Evolutionary conservation across 2,329 filamentous ascomycete genomes (phyloP), one percentile per base, ranked within the genome.

Genomic region (Ascochyta viciae-villosae): DNA sequence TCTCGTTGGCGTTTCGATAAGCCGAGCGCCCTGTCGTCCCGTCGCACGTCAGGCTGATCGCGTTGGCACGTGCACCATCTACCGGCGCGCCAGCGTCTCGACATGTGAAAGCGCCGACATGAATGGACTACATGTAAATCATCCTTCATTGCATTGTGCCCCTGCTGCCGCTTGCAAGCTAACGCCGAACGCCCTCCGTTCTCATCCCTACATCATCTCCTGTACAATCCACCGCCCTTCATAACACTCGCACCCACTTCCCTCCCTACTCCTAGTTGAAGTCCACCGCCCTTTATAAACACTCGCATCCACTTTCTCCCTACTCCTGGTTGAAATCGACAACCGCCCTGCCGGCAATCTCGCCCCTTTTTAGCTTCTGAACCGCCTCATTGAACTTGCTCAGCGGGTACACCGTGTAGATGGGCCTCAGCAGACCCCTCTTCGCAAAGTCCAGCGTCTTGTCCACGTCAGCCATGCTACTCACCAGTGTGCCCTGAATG

Each of bases 291-390:
- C 19, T 19, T 19, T n/a, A 3, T 6, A 29, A 9, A 24, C 15
- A 7, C 16, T 16, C n/a, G 6, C 15, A 19, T 2, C 15, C 15
- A 12, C 13, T 6, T 12, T 29, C 26, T 24, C 26, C 33, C 55
- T 72, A 75, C 39, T 72, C 70, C 46, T 62, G 59, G 26, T 84
- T 82, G 61, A 85, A 85, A 62, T 84, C 80, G 19, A 85, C 76
- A 12, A 85, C 82, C 39, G 82, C 78, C 16, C 82, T 71, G 1
- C 83, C 83, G 7, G 82, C 80, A 40, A 85, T 77, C 62, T 85
- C 75, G 0, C 82, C 82, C 35, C 73, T 74, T 50, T 74, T 74
- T 61, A 85, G 64, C 61, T 80, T 79, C 63, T 83, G 76, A 22
- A 85, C 80, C 16, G 78, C 81, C 61, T 85, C 82, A 15, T 82